Base-by-base conservation (phyloP, 805 yeast genomes). In the Komagataella pastoris region DNA sequence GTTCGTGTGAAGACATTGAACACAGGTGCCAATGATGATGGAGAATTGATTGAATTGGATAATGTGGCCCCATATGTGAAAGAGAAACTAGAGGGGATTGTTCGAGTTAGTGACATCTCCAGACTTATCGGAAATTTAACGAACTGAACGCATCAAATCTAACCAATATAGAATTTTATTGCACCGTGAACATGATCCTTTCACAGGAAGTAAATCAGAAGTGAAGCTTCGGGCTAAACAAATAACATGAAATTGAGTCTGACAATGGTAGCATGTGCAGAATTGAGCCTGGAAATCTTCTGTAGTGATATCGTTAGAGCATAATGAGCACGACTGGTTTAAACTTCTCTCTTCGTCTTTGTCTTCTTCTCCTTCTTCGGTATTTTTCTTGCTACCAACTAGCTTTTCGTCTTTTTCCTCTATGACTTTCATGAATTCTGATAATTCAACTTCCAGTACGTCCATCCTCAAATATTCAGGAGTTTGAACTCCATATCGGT, bases 1-100 rank as follows among this genome's bases (percentile, higher is more conserved):
- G 74, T 90, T 54, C 83, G 96, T 72, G 83, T 93, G 55, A 93
- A 93, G 74, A 76, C 80, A 55, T 77, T 93, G 55, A 96, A 97
- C 51, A 88, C 87, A 60, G 96, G 93, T 59, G 90, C 85, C 59
- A 78, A 80, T 48, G 82, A 87, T 63, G 95, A 89, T 61, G 99
- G 99, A 56, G 90, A 80, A 57, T 71, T 89, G 50, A 75, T 91
- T 43, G 72, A 75, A 49, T 67, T 79, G n/a, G 79, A 71, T 2
- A 78, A 85, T 46, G 69, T 90, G 48, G 80, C 85, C 36, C 65
- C 60, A 5, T 72, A 68, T 53, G 79, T 78, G 44, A 59, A 67
- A 52, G 54, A 54, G 40, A 71, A 70, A 57, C 65, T 79, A 54
- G 58, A 60, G 1, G 56, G 57, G 1, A 55, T 68, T 48, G 70